Base-by-base conservation (phyloP, 495 filamentous ascomycete species). In the Podospora bellae-mahoneyi region DNA sequence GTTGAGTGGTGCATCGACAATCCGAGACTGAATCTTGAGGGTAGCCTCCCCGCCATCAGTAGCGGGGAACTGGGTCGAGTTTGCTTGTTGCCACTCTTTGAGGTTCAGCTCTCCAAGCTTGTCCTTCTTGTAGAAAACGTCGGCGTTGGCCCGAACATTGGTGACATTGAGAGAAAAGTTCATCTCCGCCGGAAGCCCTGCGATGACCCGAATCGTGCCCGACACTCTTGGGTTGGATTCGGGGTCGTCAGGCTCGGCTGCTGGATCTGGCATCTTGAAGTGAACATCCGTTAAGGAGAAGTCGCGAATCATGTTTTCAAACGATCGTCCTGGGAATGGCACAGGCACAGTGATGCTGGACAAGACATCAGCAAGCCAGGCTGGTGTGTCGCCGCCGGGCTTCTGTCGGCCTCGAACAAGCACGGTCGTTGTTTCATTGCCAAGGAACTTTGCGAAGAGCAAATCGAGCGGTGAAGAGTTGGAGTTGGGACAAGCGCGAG, bases 231-330 rank as follows among this genome's bases (percentile, higher is more conserved):
- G 93, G 66, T 90, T 85, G 0, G 91, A 82, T 28, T 90, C 86
- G 3, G 92, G 90, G n/a, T 89, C 85, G 64, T 84, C 87, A 1
- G 92, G 91, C 1, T 91, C 86, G 18, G 92, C 92, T 61, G 88
- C 85, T 16, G 89, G 90, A 72, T 91, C 83, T 1, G 95, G 95
- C 57, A 99, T 79, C 32, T 83, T 86, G 76, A 99, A 95, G 71
- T 93, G 87, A 9, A 94, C 92, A 75, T 97, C 85, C 2, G 87
- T 85, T 72, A 97, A 81, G 39, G 91, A 90, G 76, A 99, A 96
- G 65, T 92, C 93, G 66, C 88, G 89, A 75, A 99, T 89, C 20
- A 96, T 74, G 69, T 91, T 87, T 63, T 91, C 92, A 71, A 97
- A 86, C 3, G 87, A 86, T 65, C 89, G 86, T 19, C 92, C 93